phyloP scores from a whole-genome alignment of 805 yeast species.

The Tanozyma kutaoensis region DNA sequence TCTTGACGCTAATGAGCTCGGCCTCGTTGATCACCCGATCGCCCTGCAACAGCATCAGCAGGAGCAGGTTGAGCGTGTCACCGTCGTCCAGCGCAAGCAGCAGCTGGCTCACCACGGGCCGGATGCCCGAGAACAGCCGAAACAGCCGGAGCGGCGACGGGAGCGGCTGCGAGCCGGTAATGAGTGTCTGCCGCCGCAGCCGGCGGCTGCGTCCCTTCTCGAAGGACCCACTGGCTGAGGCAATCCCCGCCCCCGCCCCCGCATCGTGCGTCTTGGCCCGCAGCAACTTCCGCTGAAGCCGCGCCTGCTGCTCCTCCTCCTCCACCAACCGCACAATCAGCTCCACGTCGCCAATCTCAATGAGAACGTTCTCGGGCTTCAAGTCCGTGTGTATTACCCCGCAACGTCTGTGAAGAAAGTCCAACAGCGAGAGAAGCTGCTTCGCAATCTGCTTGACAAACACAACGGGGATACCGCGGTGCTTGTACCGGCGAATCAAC shows the following conservation, averaged over 20 bases:
- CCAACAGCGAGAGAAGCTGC: slow-evolving; percentile 61
- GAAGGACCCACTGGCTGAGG: too few relatives aligned
- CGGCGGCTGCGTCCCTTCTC: slow-evolving; percentile 26
- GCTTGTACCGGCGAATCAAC: slow-evolving; percentile 47
- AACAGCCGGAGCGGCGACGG: slow-evolving; percentile 69
- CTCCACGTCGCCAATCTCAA: slow-evolving; percentile 77
- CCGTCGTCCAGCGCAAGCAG: too few relatives aligned
- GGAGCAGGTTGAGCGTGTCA: slow-evolving; percentile 10
- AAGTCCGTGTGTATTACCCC: slow-evolving; percentile 67
- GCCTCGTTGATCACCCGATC: slow-evolving; percentile 22
- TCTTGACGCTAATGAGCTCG: slow-evolving; percentile 42
- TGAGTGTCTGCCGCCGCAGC: slow-evolving; percentile 59
- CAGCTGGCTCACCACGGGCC: too few relatives aligned
- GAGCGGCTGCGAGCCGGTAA: slow-evolving; percentile 86
- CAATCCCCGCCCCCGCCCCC: too few relatives aligned
- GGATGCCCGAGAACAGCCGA: slow-evolving; percentile 9
- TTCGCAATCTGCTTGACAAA: slow-evolving; percentile 74
- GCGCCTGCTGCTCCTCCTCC: slow-evolving; percentile 38
- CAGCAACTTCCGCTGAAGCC: slow-evolving; percentile 13
- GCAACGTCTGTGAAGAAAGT: slow-evolving; percentile 57
- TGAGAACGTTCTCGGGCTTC: slow-evolving; percentile 64
- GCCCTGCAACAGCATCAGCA: slow-evolving; percentile 21
- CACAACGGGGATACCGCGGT: slow-evolving; percentile 42
- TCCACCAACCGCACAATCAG: slow-evolving; percentile 60
- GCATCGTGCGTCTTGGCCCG: slow-evolving; percentile 1